These are phyloP conservation scores for Athelia psychrophila DNA, from an alignment of 1,284 basidiomycete species.

Conservation along the genomic window DNA sequence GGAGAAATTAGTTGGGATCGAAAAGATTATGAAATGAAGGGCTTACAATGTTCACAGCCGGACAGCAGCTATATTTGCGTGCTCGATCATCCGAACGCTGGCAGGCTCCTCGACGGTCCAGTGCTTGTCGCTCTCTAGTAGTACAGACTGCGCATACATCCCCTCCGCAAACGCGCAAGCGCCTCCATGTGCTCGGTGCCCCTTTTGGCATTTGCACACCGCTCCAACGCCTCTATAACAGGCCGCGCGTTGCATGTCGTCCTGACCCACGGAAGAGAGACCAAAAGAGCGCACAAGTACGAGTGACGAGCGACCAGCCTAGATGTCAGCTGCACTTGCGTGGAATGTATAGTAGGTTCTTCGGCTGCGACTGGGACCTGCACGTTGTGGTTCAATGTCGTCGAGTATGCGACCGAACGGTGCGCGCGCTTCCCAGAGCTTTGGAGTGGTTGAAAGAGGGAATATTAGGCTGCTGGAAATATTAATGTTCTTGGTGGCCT, in stretches of 20 bases:
- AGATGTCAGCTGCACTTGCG: conserved; percentile 51
- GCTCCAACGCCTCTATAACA: conserved; percentile 67
- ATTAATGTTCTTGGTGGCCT: too few species aligned
- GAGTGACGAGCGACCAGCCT: conserved; percentile 82
- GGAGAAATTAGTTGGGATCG: background rate
- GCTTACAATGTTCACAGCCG: conserved; percentile 59
- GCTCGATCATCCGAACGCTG: conserved; percentile 56
- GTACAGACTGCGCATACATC: conserved; percentile 57
- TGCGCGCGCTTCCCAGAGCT: conserved; percentile 68
- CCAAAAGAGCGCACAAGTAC: conserved; percentile 61
- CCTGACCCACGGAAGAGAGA: conserved; percentile 42
- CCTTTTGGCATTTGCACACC: conserved; percentile 47
- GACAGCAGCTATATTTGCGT: conserved; percentile 62
- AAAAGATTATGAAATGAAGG: conserved; percentile 2
- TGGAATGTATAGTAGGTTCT: conserved; percentile 43
- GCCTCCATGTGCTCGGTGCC: conserved; percentile 47
- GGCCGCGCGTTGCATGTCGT: conserved; percentile 50
- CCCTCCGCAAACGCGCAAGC: conserved; percentile 48
- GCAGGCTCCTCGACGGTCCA: conserved; percentile 17
- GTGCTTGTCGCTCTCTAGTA: conserved; percentile 34
- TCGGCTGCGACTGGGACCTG: conserved; percentile 2
- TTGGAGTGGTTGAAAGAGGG: conserved; percentile 64
- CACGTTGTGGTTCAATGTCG: conserved; percentile 33
- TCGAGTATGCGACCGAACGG: conserved; percentile 70
- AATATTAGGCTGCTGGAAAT: too few species aligned